Evolutionary conservation across 257 asterid species (phyloP), one percentile per base, ranked within the genome.

Genomic region (Forsythia viridissima): DNA sequence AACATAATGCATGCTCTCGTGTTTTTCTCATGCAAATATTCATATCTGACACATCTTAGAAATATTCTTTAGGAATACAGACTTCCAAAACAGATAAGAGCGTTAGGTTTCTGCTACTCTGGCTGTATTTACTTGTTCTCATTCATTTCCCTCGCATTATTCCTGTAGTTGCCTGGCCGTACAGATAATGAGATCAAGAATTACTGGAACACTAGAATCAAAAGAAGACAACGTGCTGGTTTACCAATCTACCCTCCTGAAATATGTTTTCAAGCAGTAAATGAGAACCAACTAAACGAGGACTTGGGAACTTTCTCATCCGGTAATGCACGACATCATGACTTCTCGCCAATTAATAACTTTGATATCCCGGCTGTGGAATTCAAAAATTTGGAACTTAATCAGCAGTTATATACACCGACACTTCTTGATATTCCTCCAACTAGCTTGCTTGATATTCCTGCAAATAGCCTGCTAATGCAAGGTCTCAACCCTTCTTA

Each of bases 121-220:
- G 70, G 40, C 36, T 70, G 70, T 63, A 37, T 73, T 69, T 66
- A 44, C 71, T 34, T 39, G 8, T 66, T 65, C 66, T 67, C 38
- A 4, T 20, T 69, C 55, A 8, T 44, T 63, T 38, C 12, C 72
- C 69, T 66, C 75, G 38, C 66, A 12, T 24, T 6, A 11, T 75
- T n/a, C 61, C 43, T 30, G 2, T 71, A 89, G 93, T 77, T 89
- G 48, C 93, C 93, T 46, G 93, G 93, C 46, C 89, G 93, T 40
- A 89, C 93, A 20, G 93, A 89, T 76, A 89, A 89, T 36, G 93
- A 89, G 84, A 89, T 89, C 46, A 89, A 89, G 76, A 89, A 89
- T 78, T 89, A 84, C 79, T 89, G 93, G 93, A 87, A 89, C 83
- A 90, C 94, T 3, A 82, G 94, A 76, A 84, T 79, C 80, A 90